A percentile compares a stretch with the other conserved stretches of the same genome.
Evolutionary conservation across 2,329 filamentous ascomycete genomes (phyloP).

Genomic region (Ceratocystis lukuohia): DNA sequence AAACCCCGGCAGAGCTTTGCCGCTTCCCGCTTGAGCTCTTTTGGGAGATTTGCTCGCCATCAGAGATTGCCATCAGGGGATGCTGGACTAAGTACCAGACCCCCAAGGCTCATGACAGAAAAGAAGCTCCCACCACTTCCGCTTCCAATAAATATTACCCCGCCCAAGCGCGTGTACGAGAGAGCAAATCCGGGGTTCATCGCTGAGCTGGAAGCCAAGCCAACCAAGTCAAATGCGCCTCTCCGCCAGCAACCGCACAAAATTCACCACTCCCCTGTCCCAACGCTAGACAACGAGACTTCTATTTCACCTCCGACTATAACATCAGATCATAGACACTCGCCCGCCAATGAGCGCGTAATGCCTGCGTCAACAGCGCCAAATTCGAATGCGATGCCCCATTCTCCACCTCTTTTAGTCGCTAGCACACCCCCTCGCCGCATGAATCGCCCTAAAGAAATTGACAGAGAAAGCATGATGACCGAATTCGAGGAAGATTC

Average conservation of each 20-base stretch:
- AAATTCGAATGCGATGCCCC: background rate
- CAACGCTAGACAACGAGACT: background rate
- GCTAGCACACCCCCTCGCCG: background rate
- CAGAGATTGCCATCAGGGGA: constrained; percentile 16
- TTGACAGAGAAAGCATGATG: constrained; percentile 32
- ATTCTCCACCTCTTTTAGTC: background rate
- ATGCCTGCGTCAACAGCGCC: background rate
- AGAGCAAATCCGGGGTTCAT: background rate
- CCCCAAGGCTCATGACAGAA: background rate
- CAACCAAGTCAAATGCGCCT: background rate
- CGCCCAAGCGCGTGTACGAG: background rate
- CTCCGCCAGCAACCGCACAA: background rate
- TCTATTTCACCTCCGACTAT: background rate
- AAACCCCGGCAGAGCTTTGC: background rate
- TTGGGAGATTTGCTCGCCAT: background rate
- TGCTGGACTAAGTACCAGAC: background rate
- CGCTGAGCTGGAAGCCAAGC: background rate
- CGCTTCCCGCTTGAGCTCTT: background rate
- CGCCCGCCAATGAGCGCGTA: background rate
- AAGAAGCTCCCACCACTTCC: constrained; percentile 14
- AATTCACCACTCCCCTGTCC: background rate
- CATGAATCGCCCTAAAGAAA: constrained; percentile 14
- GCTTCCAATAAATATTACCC: background rate
- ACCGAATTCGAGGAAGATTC: constrained; percentile 42
- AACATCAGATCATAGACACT: background rate